These are phyloP conservation scores for Gossypium schwendimanii DNA, from an alignment of 441 rosid genomes.

Conservation along the genomic window DNA sequence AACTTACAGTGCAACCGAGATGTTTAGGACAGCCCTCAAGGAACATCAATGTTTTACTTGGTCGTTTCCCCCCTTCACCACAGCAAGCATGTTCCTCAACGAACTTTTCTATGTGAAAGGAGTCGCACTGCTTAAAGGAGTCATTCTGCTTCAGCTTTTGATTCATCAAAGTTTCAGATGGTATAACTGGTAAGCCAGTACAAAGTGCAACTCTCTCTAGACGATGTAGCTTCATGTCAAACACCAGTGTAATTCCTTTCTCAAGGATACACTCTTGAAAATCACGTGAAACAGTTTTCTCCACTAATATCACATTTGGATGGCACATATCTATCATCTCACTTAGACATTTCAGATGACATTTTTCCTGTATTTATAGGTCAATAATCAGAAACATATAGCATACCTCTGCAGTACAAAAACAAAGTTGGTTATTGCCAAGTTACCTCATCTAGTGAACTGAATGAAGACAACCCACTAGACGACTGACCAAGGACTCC, in stretches of 20 bases:
- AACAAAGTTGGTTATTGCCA: slow-evolving; percentile 3
- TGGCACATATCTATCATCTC: slow-evolving; percentile 55
- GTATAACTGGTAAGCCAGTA: slow-evolving; percentile 66
- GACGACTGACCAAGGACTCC: slow-evolving; percentile 75
- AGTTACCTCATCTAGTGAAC: slow-evolving; percentile 64
- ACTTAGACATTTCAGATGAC: slow-evolving; percentile 45
- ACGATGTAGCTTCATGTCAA: slow-evolving; percentile 92
- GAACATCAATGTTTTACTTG: slow-evolving; percentile 87
- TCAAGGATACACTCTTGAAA: slow-evolving; percentile 67
- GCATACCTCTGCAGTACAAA: not conserved
- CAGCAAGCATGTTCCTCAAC: slow-evolving; percentile 67
- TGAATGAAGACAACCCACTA: slow-evolving; percentile 67
- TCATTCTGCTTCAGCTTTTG: slow-evolving; percentile 73
- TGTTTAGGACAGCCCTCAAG: slow-evolving; percentile 77
- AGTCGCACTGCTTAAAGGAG: slow-evolving; percentile 62
- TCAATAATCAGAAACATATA: slow-evolving; percentile 19
- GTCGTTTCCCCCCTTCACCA: slow-evolving; percentile 67
- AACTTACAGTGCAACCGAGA: slow-evolving; percentile 88
- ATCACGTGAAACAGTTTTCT: slow-evolving; percentile 81
- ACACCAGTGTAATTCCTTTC: slow-evolving; percentile 72
- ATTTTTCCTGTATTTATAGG: slow-evolving; percentile 50
- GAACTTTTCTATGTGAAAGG: slow-evolving; percentile 73
- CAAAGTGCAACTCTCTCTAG: slow-evolving; percentile 78
- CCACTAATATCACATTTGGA: slow-evolving; percentile 89
- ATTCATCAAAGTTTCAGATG: slow-evolving; percentile 44